Evolutionary conservation across 306 rosid species (phyloP).

Genomic region (Mucuna pruriens): DNA sequence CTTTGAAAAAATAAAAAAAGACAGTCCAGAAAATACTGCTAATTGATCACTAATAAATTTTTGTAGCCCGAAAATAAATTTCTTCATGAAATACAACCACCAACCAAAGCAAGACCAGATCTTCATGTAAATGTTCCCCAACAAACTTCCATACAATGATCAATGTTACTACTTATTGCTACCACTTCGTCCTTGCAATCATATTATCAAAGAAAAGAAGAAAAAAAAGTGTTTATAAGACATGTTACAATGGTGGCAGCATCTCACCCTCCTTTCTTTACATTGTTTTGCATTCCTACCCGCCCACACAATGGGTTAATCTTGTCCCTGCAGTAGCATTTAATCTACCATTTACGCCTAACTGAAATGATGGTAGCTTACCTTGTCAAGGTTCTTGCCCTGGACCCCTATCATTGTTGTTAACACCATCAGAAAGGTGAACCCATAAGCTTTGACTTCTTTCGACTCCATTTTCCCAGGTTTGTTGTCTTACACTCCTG

Average conservation of each 20-base stretch:
- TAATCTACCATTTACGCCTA: conserved; percentile 32
- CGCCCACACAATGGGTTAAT: background rate
- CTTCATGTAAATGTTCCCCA: conserved; percentile 1
- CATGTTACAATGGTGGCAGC: conserved; percentile 39
- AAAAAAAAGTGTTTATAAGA: conserved; percentile 22
- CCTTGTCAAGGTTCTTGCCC: conserved; percentile 65
- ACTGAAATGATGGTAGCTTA: conserved; percentile 30
- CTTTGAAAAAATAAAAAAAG: conserved; percentile 21
- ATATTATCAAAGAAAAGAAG: conserved; percentile 14
- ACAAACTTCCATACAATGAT: conserved; percentile 35
- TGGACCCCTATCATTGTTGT: conserved; percentile 75
- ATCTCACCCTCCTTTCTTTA: conserved; percentile 36
- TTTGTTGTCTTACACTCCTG: conserved; percentile 79
- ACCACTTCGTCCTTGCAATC: conserved; percentile 27
- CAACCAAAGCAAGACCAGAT: conserved; percentile 29
- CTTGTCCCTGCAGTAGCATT: conserved; percentile 22
- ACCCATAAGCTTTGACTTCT: conserved; percentile 75
- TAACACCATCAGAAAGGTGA: conserved; percentile 75
- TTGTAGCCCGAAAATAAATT: conserved; percentile 2
- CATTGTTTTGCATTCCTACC: conserved; percentile 32
- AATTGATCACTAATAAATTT: background rate
- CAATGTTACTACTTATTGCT: conserved; percentile 16
- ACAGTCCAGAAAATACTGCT: conserved; percentile 17
- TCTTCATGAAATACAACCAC: conserved; percentile 8
- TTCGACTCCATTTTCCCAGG: conserved; percentile 84